Conservation (phyloP, 2,329 filamentous ascomycete genomes). For the Colletotrichum costaricense region DNA sequence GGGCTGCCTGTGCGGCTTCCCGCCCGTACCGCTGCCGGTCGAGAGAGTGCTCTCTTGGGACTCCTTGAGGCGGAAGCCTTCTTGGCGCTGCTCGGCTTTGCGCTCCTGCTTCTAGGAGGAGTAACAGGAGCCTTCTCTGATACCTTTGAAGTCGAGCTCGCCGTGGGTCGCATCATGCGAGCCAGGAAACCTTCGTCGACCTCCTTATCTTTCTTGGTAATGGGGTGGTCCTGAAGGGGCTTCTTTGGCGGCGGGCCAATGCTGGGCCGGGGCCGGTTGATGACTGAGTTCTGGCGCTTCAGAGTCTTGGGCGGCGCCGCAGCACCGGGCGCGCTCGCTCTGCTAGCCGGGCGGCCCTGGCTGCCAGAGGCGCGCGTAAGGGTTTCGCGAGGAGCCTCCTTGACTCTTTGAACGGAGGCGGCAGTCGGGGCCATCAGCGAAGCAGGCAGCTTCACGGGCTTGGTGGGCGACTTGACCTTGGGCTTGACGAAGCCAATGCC, state of each 20-base stretch:
- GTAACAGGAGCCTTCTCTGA: conserved; percentile 69
- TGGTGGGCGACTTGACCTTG: conserved; percentile 75
- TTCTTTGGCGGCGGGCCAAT: conserved; percentile 71
- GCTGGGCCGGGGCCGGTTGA: conserved; percentile 61
- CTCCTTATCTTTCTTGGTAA: conserved; percentile 62
- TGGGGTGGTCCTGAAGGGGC: conserved; percentile 57
- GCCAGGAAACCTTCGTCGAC: conserved; percentile 79
- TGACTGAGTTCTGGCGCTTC: conserved; percentile 58
- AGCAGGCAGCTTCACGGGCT: conserved; percentile 73
- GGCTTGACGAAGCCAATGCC: conserved; percentile 64
- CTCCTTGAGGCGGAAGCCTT: conserved; percentile 36
- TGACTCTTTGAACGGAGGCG: conserved; percentile 73
- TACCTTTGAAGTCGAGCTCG: conserved; percentile 74
- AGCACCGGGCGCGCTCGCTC: conserved; percentile 51
- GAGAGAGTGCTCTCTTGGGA: conserved; percentile 37
- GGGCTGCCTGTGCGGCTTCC: conserved; percentile 25
- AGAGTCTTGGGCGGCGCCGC: conserved; percentile 47
- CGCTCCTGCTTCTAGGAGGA: conserved; percentile 56
- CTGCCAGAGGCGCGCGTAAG: conserved; percentile 38
- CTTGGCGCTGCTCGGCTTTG: conserved; percentile 39
- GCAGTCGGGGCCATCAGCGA: conserved; percentile 78
- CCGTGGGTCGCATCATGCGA: conserved; percentile 85
- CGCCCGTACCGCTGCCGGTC: conserved; percentile 2
- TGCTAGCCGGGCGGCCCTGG: conserved; percentile 58
- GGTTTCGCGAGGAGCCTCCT: conserved; percentile 40